Conservation (phyloP, 1,284 basidiomycete genomes). For the Irpex lacteus region DNA sequence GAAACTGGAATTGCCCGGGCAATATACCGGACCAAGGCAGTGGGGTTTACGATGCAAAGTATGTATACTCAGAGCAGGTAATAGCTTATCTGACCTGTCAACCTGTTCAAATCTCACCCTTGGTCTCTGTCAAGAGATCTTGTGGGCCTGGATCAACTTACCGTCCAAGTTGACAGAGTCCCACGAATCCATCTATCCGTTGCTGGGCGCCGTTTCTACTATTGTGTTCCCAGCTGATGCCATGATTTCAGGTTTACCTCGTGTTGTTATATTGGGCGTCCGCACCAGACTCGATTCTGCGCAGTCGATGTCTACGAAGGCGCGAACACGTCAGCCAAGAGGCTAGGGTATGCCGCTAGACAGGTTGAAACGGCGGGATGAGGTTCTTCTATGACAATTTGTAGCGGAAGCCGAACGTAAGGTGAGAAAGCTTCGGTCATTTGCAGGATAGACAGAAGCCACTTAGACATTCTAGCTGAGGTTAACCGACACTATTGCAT, state of each 20-base stretch:
- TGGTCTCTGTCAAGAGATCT: not conserved
- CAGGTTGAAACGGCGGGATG: not conserved
- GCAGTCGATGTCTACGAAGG: not conserved
- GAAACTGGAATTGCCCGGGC: not conserved
- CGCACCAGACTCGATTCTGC: not conserved
- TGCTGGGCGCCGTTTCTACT: slow-evolving; percentile 1
- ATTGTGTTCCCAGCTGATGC: not conserved
- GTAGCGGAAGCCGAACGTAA: not conserved
- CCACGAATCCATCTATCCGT: not conserved
- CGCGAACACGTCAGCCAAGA: not conserved
- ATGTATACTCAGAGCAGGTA: not conserved
- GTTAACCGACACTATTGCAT: not conserved
- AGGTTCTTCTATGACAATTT: not conserved
- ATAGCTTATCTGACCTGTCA: too few species aligned
- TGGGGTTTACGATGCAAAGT: not conserved
- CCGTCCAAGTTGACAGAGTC: not conserved
- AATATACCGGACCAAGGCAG: not conserved
- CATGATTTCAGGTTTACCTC: not conserved
- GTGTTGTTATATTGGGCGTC: slow-evolving; percentile 1
- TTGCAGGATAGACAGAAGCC: not conserved
- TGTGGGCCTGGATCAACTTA: not conserved
- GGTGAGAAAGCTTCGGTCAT: not conserved
- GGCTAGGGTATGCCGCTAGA: not conserved
- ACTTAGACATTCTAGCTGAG: not conserved
- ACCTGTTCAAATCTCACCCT: not conserved